These are phyloP conservation scores for Gautieria morchelliformis DNA, from an alignment of 768 basidiomycete genomes.

Conservation along the genomic window DNA sequence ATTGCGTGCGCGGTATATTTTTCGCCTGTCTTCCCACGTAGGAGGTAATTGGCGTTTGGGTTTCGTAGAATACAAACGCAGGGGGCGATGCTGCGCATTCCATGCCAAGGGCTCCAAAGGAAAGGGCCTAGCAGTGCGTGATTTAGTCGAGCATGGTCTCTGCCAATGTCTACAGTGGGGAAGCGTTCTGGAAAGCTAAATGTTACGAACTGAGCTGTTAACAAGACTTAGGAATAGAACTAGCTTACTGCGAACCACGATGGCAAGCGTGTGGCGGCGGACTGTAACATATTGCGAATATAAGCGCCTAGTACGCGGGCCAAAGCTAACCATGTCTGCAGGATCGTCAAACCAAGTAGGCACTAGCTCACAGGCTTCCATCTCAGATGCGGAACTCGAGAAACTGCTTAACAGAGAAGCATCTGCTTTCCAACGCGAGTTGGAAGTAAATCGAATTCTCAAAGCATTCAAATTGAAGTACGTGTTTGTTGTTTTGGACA, in stretches of 20 bases:
- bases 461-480: constrained; percentile 96
- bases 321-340: constrained; percentile 3
- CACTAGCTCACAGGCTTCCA: neutral
- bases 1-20: constrained; percentile 50
- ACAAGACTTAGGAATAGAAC: neutral
- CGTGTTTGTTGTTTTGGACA: constrained; percentile 16
- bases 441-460: constrained; percentile 86
- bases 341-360: neutral
- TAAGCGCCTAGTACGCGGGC: neutral
- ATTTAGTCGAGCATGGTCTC: neutral
- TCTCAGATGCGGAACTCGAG: constrained; percentile 56
- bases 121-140: neutral
- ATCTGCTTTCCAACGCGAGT: constrained; percentile 75
- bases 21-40: constrained; percentile 22
- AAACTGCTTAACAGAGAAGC: constrained; percentile 73
- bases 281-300: neutral
- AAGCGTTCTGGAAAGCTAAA: neutral
- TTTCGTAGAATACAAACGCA: neutral
- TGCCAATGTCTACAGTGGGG: neutral
- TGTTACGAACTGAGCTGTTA: neutral
- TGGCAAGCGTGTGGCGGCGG: neutral
- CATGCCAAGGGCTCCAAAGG: neutral
- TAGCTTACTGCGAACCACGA: neutral
- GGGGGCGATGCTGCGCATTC: neutral
- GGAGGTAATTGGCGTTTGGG: neutral